Conservation (phyloP, 78 protist species). For the Pigoraptor vietnamica region DNA sequence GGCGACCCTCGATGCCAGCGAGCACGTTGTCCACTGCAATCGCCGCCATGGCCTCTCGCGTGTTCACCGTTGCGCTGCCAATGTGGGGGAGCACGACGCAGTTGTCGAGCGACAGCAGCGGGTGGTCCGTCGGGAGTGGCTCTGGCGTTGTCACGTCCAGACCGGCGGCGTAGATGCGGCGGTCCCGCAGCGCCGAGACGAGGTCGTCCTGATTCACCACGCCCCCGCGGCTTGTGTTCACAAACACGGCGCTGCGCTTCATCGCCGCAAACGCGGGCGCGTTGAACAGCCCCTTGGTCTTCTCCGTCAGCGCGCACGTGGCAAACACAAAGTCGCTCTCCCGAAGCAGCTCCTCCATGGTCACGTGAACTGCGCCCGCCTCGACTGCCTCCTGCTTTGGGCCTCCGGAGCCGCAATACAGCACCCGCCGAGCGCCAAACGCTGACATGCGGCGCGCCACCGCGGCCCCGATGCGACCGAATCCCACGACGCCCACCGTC, state of each 20-base stretch:
- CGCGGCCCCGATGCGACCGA: slow-evolving; percentile 34
- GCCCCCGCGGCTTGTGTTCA: slow-evolving; percentile 29
- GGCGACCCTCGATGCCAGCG: background rate
- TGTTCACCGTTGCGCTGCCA: slow-evolving; percentile 12
- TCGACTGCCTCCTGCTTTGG: background rate
- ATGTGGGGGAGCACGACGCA: slow-evolving; percentile 29
- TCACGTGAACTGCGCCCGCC: background rate
- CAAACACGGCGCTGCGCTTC: slow-evolving; percentile 12
- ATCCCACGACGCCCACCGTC: slow-evolving; percentile 31
- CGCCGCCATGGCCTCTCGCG: slow-evolving; percentile 16
- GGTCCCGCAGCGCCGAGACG: background rate
- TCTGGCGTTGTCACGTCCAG: slow-evolving; percentile 28
- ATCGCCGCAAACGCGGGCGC: background rate
- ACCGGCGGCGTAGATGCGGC: slow-evolving; percentile 17
- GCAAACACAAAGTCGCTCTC: slow-evolving; percentile 23
- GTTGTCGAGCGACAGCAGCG: slow-evolving; percentile 6
- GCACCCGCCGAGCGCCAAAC: background rate
- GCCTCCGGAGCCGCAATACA: background rate
- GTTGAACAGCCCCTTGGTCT: slow-evolving; percentile 7
- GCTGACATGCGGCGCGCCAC: background rate
- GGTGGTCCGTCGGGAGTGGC: slow-evolving; percentile 7
- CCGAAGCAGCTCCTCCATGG: slow-evolving; percentile 5
- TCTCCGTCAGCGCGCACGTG: background rate
- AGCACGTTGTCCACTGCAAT: slow-evolving; percentile 8
- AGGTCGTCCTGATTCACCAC: slow-evolving; percentile 14